These are phyloP conservation scores for Aspergillus sp. DNA, from an alignment of 2,329 filamentous ascomycete genomes.

Conservation along the genomic window DNA sequence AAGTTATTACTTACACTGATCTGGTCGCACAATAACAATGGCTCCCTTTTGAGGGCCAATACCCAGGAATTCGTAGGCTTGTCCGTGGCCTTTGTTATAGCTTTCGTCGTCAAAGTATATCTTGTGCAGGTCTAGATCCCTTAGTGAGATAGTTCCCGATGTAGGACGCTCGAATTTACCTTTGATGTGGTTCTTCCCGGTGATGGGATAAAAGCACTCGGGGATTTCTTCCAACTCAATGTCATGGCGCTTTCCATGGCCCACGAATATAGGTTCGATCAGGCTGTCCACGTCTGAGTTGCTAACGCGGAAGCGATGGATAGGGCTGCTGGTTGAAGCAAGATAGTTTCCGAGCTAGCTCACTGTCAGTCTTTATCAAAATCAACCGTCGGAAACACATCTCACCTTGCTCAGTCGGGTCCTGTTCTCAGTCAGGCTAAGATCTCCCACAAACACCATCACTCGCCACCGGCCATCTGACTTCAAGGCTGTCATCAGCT, in stretches of 20 bases:
- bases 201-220: constrained; percentile 55
- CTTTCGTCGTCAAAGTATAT: constrained; percentile 57
- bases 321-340: constrained; percentile 41
- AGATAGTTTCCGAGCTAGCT: constrained; percentile 43
- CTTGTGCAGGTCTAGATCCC: constrained; percentile 55
- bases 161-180: constrained; percentile 36
- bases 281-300: constrained; percentile 52
- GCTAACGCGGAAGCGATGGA: constrained; percentile 45
- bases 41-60: constrained; percentile 49
- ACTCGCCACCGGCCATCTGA: constrained; percentile 55
- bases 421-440: constrained; percentile 27
- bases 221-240: constrained; percentile 57
- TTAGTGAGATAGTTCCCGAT: background rate
- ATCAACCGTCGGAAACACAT: background rate
- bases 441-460: constrained; percentile 50
- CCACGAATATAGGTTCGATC: constrained; percentile 58
- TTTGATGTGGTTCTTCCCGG: constrained; percentile 56
- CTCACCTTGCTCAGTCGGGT: constrained; percentile 41
- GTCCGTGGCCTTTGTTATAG: constrained; percentile 56
- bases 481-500: constrained; percentile 49
- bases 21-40: constrained; percentile 58
- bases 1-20: constrained; percentile 53
- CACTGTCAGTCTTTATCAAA: constrained; percentile 1
- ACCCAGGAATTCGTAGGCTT: constrained; percentile 58
- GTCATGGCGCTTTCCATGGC: constrained; percentile 48